phyloP scores from a whole-genome alignment of 2,329 filamentous ascomycete genomes.

The Raffaelea arxii region DNA sequence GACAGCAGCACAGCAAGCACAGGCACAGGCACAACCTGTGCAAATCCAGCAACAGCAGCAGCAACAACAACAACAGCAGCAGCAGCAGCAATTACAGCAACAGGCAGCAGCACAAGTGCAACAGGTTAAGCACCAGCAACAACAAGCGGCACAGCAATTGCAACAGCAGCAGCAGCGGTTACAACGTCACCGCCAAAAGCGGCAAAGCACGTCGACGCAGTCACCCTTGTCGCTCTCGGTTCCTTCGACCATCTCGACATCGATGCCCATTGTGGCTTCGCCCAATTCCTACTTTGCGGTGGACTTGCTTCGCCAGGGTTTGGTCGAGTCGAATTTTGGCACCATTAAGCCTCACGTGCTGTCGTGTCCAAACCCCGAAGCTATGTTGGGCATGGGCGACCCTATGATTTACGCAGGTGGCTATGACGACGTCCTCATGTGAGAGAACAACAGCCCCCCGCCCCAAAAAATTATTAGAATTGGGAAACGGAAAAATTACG shows the following conservation, averaged over 20 bases:
- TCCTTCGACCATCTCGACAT: neutral
- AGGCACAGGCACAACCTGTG: neutral
- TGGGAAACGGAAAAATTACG: neutral
- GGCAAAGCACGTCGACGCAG: constrained; percentile 2
- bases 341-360: constrained; percentile 47
- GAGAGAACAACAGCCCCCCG: too few species aligned
- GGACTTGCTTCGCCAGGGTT: constrained; percentile 37
- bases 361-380: constrained; percentile 40
- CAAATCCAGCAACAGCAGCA: neutral
- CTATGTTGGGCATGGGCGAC: constrained; percentile 48
- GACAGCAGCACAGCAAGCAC: constrained; percentile 20
- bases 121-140: neutral
- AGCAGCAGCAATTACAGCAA: constrained; percentile 7
- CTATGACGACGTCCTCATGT: constrained; percentile 31
- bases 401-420: constrained; percentile 49
- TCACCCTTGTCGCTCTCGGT: neutral
- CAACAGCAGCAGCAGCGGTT: neutral
- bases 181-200: neutral
- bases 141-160: neutral
- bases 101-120: constrained; percentile 4
- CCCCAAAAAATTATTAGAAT: too few species aligned
- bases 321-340: constrained; percentile 42
- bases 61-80: constrained; percentile 2
- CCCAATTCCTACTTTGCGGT: constrained; percentile 26
- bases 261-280: constrained; percentile 7